phyloP scores from a whole-genome alignment of 2,329 filamentous ascomycete species.

The Microsporum audouinii region DNA sequence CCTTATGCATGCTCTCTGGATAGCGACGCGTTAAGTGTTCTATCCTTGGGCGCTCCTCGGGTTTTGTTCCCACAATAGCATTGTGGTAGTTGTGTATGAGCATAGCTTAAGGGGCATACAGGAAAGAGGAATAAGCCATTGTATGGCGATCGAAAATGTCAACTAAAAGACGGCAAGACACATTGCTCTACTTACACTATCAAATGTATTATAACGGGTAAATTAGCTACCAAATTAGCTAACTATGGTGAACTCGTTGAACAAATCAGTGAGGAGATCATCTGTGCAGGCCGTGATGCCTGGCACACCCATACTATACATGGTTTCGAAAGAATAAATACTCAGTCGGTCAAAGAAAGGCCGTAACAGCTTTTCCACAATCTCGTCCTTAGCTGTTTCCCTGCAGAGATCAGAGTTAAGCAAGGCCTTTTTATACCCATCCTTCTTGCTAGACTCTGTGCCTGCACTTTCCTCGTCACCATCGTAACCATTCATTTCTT shows the following conservation, averaged over 20 bases:
- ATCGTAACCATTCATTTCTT: background rate
- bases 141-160: no score
- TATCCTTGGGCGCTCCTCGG: no score
- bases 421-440: slow-evolving; percentile 31
- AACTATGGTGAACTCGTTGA: slow-evolving; percentile 58
- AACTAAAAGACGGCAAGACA: no score
- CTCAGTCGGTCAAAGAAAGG: slow-evolving; percentile 88
- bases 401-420: slow-evolving; percentile 39
- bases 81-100: no score
- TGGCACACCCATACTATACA: slow-evolving; percentile 66
- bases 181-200: background rate
- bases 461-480: slow-evolving; percentile 11
- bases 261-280: slow-evolving; percentile 60
- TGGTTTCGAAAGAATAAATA: slow-evolving; percentile 86
- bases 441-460: slow-evolving; percentile 17
- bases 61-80: no score
- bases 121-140: no score
- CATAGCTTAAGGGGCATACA: no score
- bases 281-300: slow-evolving; percentile 55
- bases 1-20: no score
- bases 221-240: slow-evolving; percentile 18
- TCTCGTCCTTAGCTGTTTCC: slow-evolving; percentile 44
- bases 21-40: no score
- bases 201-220: background rate
- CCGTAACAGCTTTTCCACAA: slow-evolving; percentile 66